Conservation (phyloP, 352 stramenopile genomes). For the Phytophthora colocasiae region DNA sequence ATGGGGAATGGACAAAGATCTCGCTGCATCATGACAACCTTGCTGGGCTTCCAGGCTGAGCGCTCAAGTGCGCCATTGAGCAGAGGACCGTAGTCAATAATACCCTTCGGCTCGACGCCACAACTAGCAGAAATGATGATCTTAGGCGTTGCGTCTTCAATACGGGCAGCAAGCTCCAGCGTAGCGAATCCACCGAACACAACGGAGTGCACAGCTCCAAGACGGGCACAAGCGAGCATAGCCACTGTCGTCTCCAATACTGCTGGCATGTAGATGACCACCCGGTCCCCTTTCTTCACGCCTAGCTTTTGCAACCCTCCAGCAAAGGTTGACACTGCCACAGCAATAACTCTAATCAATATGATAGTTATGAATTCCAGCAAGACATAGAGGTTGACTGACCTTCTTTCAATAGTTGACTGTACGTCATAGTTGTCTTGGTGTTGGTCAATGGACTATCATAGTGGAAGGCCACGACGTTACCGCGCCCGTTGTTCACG, state of each 20-base stretch:
- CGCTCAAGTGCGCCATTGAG: constrained; percentile 78
- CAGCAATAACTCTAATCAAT: constrained; percentile 5
- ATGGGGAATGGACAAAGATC: constrained; percentile 54
- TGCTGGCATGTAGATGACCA: constrained; percentile 98
- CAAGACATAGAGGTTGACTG: neutral
- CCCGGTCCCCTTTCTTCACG: constrained; percentile 89
- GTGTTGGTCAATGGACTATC: constrained; percentile 66
- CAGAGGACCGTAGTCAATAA: constrained; percentile 81
- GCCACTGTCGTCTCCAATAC: constrained; percentile 95
- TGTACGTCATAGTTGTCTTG: constrained; percentile 77
- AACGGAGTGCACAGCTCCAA: constrained; percentile 95
- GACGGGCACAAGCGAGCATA: constrained; percentile 97
- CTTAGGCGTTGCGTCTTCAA: constrained; percentile 86
- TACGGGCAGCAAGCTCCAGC: constrained; percentile 82
- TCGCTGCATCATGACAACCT: constrained; percentile 80
- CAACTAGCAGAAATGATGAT: constrained; percentile 75
- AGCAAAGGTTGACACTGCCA: constrained; percentile 65
- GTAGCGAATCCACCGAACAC: constrained; percentile 92
- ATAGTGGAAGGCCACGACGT: constrained; percentile 62
- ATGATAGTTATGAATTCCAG: neutral
- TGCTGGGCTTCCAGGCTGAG: constrained; percentile 59
- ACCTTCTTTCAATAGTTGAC: constrained; percentile 73
- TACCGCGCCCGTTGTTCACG: constrained; percentile 58
- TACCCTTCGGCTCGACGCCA: constrained; percentile 74
- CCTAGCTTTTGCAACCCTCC: constrained; percentile 64